Conservation (phyloP, 225 moss, liverwort and hornwort species). For the Marchantia polymorpha region DNA sequence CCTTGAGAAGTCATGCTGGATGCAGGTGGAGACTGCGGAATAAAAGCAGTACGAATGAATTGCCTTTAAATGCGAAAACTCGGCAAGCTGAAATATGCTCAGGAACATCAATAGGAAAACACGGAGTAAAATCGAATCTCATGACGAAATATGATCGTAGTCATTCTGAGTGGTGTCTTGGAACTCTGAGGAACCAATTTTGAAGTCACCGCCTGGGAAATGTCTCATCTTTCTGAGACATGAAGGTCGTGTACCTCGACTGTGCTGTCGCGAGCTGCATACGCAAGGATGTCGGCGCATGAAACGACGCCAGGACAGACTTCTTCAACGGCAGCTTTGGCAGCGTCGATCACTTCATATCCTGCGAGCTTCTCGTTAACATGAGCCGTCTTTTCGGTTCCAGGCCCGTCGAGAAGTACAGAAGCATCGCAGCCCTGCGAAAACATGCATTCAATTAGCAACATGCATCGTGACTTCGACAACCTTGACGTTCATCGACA, state of each 20-base stretch:
- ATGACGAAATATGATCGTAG: neutral
- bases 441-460: neutral
- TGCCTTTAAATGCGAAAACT: no score
- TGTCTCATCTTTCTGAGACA: neutral
- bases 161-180: neutral
- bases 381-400: neutral
- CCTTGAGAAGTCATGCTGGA: no score
- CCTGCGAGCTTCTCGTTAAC: neutral
- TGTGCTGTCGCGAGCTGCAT: constrained; percentile 36
- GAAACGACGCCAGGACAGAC: constrained; percentile 34
- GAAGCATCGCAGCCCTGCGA: constrained; percentile 13
- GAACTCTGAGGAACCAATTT: neutral
- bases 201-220: neutral
- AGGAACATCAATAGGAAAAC: no score
- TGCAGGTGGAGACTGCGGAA: no score
- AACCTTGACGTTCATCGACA: neutral
- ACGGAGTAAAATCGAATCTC: no score
- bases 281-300: constrained; percentile 37
- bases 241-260: neutral
- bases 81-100: no score
- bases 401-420: neutral
- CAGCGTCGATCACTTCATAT: neutral
- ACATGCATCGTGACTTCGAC: neutral
- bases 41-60: no score
- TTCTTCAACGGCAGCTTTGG: neutral